Conservation (phyloP, 2,329 filamentous ascomycete genomes). For the Clarireedia homoeocarpa region DNA sequence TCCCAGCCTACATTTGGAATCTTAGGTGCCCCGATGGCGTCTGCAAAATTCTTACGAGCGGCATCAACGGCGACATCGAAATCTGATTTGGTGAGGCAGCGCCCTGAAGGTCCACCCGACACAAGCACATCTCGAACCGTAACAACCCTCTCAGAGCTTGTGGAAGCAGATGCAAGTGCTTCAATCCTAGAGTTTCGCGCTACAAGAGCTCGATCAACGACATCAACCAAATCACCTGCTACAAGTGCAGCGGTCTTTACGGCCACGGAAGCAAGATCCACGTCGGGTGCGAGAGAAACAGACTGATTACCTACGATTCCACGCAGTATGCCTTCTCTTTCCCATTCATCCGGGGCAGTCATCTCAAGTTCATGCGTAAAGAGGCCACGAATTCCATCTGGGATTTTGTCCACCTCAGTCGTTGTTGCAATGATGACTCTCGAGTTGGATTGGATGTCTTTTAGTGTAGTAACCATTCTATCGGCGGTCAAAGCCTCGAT, state of each 20-base stretch:
- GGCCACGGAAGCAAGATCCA: conserved; percentile 77
- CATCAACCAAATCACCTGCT: conserved; percentile 87
- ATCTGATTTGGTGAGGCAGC: conserved; percentile 72
- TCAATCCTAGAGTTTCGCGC: conserved; percentile 72
- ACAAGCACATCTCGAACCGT: conserved; percentile 79
- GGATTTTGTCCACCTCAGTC: conserved; percentile 89
- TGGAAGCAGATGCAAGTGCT: conserved; percentile 49
- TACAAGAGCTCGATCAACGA: conserved; percentile 80
- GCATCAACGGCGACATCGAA: conserved; percentile 92
- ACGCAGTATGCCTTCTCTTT: conserved; percentile 79
- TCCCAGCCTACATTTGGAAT: conserved; percentile 96
- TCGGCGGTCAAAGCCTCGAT: conserved; percentile 88
- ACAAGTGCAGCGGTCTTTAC: conserved; percentile 94
- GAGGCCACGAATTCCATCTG: conserved; percentile 78
- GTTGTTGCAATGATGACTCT: conserved; percentile 88
- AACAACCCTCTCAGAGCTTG: conserved; percentile 37
- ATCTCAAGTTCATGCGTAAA: conserved; percentile 97
- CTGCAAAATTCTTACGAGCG: conserved; percentile 94
- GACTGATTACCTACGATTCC: conserved; percentile 70
- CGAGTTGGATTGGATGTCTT: conserved; percentile 71
- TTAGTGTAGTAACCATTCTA: conserved; percentile 76
- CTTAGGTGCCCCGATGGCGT: conserved; percentile 94
- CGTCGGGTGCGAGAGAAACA: conserved; percentile 70
- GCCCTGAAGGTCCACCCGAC: conserved; percentile 72
- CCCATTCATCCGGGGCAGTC: conserved; percentile 82